Conservation (phyloP, 2,329 filamentous ascomycete species). For the Exophiala sp. region DNA sequence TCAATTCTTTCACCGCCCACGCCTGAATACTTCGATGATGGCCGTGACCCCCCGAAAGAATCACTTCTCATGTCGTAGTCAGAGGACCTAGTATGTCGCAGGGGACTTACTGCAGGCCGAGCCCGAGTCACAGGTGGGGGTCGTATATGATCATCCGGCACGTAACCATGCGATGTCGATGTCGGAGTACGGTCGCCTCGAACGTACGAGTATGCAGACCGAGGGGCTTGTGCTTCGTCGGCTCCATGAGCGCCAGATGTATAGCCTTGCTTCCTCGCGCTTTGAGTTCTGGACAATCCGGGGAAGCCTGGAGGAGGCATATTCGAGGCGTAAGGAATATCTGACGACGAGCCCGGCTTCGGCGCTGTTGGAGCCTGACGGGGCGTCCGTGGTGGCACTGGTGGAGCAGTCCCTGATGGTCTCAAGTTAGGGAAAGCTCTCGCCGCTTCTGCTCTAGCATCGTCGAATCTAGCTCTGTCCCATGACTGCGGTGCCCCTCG, state of each 20-base stretch:
- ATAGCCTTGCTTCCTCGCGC: conserved; percentile 51
- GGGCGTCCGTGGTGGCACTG: conserved; percentile 20
- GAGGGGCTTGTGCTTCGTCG: conserved; percentile 52
- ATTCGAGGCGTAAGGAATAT: conserved; percentile 33
- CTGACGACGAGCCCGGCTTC: conserved; percentile 13
- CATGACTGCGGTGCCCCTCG: conserved; percentile 25
- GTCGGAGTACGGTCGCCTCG: conserved; percentile 18
- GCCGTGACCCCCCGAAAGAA: conserved; percentile 42
- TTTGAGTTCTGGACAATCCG: conserved; percentile 36
- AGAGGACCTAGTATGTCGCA: conserved; percentile 32
- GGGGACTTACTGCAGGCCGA: conserved; percentile 34
- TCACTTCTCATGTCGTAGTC: conserved; percentile 33
- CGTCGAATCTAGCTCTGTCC: conserved; percentile 26
- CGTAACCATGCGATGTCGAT: conserved; percentile 12
- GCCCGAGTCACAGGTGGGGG: conserved; percentile 19
- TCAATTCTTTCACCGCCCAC: conserved; percentile 53
- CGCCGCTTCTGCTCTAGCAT: conserved; percentile 24
- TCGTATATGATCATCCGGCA: conserved; percentile 17
- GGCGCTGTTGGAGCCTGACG: conserved; percentile 26
- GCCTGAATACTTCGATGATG: conserved; percentile 51
- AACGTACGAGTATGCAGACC: conserved; percentile 44
- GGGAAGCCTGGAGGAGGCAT: conserved; percentile 30
- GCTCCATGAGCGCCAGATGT: conserved; percentile 54
- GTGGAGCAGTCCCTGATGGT: conserved; percentile 11
- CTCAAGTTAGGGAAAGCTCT: conserved; percentile 26